These are phyloP conservation scores for Bipolaris sorokiniana DNA, from an alignment of 2,329 filamentous ascomycete genomes.

Conservation along the genomic window DNA sequence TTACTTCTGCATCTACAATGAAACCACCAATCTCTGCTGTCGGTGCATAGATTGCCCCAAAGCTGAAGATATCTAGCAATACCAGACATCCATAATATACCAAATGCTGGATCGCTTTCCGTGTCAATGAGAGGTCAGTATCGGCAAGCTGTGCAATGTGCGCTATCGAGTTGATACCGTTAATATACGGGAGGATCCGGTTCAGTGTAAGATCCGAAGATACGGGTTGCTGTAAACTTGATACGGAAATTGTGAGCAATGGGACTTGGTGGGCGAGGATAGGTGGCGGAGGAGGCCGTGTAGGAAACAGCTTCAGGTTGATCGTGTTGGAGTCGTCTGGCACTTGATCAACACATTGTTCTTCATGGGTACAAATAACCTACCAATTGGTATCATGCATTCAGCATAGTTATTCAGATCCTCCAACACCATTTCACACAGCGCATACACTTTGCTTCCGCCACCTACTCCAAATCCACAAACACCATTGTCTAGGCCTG, in stretches of 20 bases:
- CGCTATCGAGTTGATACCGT: conserved; percentile 88
- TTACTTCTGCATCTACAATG: conserved; percentile 74
- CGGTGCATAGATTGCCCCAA: conserved; percentile 86
- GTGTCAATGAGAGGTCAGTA: conserved; percentile 83
- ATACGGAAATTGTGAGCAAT: conserved; percentile 65
- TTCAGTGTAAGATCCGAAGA: conserved; percentile 77
- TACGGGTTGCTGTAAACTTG: conserved; percentile 53
- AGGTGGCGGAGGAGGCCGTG: conserved; percentile 75
- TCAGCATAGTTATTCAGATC: conserved; percentile 97
- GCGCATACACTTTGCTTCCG: conserved; percentile 65
- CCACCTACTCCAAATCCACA: conserved; percentile 38
- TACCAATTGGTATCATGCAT: conserved; percentile 96
- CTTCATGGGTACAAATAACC: conserved; percentile 36
- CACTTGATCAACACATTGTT: conserved; percentile 4
- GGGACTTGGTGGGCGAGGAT: conserved; percentile 92
- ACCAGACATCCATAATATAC: conserved; percentile 92
- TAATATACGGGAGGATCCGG: conserved; percentile 82
- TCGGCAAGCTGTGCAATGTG: conserved; percentile 85
- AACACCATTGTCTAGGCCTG: conserved; percentile 10
- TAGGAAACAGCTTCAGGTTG: conserved; percentile 94
- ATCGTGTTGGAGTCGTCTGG: conserved; percentile 90
- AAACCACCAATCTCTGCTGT: conserved; percentile 81
- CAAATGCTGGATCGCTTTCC: conserved; percentile 84
- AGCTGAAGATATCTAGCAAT: conserved; percentile 94
- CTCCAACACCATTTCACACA: conserved; percentile 86